Percentiles rank a stretch among this genome's conserved stretches.
phyloP scores from a whole-genome alignment of 2,329 filamentous ascomycete species.

The Lizonia empirigonia region DNA sequence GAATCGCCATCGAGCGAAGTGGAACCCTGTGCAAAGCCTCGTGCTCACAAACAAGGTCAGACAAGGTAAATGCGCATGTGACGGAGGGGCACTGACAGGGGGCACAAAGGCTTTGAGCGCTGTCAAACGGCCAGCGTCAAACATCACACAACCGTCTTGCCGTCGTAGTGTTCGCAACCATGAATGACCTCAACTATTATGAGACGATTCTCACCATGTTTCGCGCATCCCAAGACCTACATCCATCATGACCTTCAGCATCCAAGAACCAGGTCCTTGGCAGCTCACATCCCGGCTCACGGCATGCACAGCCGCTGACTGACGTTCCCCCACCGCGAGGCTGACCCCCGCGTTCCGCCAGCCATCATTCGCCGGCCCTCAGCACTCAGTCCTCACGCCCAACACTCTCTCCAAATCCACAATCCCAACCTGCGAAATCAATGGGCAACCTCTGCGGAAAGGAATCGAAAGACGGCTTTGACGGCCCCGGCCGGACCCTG shows the following conservation, averaged over 20 bases:
- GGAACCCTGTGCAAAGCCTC: neutral
- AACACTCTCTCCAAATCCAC: neutral
- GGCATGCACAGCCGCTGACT: constrained; percentile 16
- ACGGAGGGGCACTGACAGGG: too few relatives aligned
- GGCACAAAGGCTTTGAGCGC: constrained; percentile 1
- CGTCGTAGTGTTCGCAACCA: neutral
- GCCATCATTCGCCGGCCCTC: constrained; percentile 22
- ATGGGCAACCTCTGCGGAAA: constrained; percentile 94
- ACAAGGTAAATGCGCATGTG: constrained; percentile 1
- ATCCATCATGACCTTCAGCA: constrained; percentile 2
- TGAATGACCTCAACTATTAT: neutral
- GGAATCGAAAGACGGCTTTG: constrained; percentile 64
- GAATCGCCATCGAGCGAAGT: neutral
- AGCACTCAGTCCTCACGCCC: neutral
- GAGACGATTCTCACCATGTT: neutral
- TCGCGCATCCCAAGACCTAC: neutral
- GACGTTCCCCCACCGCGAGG: constrained; percentile 25
- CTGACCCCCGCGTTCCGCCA: constrained; percentile 30
- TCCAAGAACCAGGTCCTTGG: constrained; percentile 29
- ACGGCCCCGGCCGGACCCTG: constrained; percentile 73
- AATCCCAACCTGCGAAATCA: constrained; percentile 21
- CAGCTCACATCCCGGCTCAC: constrained; percentile 18
- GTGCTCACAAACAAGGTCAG: neutral
- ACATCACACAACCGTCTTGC: constrained; percentile 7
- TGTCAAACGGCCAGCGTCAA: constrained; percentile 8